These are phyloP conservation scores for Rhynchosporium agropyri DNA, from an alignment of 2,329 filamentous ascomycete species.

Conservation along the genomic window DNA sequence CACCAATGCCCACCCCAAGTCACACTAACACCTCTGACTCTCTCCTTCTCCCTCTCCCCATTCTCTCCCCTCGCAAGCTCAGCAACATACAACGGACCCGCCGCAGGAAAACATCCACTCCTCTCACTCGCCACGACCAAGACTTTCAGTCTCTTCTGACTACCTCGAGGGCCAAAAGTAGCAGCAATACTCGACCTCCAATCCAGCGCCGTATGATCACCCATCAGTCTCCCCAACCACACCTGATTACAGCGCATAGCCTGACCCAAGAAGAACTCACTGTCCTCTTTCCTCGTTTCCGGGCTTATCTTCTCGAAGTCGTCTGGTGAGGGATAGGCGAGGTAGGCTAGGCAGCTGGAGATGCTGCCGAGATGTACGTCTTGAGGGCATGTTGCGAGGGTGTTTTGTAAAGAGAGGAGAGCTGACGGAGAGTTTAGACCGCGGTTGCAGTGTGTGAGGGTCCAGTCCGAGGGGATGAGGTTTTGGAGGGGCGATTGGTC, in stretches of 20 bases:
- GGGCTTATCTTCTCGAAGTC: constrained; percentile 19
- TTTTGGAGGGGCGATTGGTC: constrained; percentile 42
- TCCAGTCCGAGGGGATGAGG: constrained; percentile 34
- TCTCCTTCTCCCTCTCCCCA: constrained; percentile 9
- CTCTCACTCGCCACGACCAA: constrained; percentile 40
- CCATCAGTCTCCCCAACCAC: constrained; percentile 42
- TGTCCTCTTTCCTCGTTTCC: constrained; percentile 28
- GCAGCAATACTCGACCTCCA: constrained; percentile 38
- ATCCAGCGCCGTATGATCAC: constrained; percentile 41
- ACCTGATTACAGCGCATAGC: constrained; percentile 38
- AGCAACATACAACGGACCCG: constrained; percentile 39
- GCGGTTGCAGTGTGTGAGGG: constrained; percentile 37
- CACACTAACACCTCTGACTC: constrained; percentile 36
- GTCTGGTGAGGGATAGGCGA: constrained; percentile 29
- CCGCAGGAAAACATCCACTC: constrained; percentile 42
- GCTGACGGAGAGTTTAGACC: constrained; percentile 39
- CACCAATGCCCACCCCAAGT: constrained; percentile 43
- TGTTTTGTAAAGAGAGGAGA: constrained; percentile 36
- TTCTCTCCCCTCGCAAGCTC: constrained; percentile 35
- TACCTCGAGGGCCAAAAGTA: constrained; percentile 31
- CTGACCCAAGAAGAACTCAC: constrained; percentile 38
- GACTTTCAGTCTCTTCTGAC: constrained; percentile 29
- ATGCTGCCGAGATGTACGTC: constrained; percentile 40
- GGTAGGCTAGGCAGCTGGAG: constrained; percentile 39
- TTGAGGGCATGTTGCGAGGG: constrained; percentile 32